phyloP scores from a whole-genome alignment of 495 filamentous ascomycete species.

The Apodospora peruviana region DNA sequence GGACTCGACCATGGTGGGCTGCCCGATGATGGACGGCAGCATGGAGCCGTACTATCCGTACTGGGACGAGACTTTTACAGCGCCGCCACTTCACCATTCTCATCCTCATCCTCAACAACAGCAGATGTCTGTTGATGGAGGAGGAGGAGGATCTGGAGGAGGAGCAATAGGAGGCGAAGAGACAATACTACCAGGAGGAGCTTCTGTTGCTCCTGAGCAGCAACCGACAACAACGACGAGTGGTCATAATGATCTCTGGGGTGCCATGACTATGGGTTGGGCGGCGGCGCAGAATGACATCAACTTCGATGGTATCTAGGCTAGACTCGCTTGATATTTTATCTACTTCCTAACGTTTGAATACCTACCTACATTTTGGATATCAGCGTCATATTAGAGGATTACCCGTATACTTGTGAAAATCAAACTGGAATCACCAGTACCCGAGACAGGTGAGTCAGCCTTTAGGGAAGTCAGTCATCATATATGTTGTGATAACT shows the following conservation, averaged over 20 bases:
- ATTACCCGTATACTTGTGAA: too few relatives aligned
- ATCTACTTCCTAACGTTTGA: too few relatives aligned
- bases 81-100: too few relatives aligned
- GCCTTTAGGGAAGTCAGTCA: too few relatives aligned
- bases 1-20: slow-evolving; percentile 16
- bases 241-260: slow-evolving; percentile 16
- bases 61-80: slow-evolving; percentile 32
- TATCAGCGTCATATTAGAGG: too few relatives aligned
- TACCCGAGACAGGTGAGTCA: too few relatives aligned
- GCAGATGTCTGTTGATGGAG: not conserved
- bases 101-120: not conserved
- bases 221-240: not conserved
- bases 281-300: not conserved
- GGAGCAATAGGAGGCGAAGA: not conserved
- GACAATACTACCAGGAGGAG: not conserved
- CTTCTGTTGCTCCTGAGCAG: not conserved
- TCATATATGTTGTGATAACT: too few relatives aligned
- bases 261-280: slow-evolving; percentile 18
- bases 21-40: slow-evolving; percentile 44
- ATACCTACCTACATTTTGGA: too few relatives aligned
- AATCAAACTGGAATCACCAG: too few relatives aligned
- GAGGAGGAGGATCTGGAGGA: not conserved
- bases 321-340: too few relatives aligned
- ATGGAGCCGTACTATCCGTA: slow-evolving; percentile 32
- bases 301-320: not conserved